Base-by-base conservation (phyloP, 371 early-diverging fungal genomes). In the Mortierella sp. region DNA sequence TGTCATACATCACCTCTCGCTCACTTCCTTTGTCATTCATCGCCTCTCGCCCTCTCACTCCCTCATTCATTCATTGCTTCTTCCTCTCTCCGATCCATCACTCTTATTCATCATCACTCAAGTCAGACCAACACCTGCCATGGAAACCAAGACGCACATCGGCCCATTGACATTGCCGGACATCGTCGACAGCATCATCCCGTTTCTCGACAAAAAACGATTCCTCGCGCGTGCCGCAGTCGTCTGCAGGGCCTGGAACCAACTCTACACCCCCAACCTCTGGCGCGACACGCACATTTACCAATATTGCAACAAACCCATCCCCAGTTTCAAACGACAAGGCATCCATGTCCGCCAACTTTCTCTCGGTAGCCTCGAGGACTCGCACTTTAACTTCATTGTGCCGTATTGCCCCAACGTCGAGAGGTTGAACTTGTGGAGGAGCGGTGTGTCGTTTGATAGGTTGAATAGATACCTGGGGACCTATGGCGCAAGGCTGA, bases 221-320 rank as follows among this genome's bases (percentile, higher is more conserved):
- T 19, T 7, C 5, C 34, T 55, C 9, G 69, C 55, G 24, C n/a
- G 19, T 6, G 69, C 69, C 44, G n/a, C 37, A 13, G 43, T 22
- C 1, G 69, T 69, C 55, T 69, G 53, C 24, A 52, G 26, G 26
- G 29, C 55, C 40, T 69, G 69, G 69, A 31, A 47, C 43, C 26
- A 19, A 0, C 26, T 39, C 37, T 67, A 34, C 37, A 50, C 68
- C 2, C 68, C 68, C 31, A 26, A 50, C 5, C 68, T 67, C 13
- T 67, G 68, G 68, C 45, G 52, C 31, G 29, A 37, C 52, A 5
- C 50, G 4, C 24, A 47, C 1, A 40, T 41, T 24, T 52, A 69
- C 55, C 29, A 43, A 13, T 2, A 44, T 1, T 1, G 9, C 44
- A 9, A 44, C 10, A 44, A 2, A 44, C 9, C 44, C 14, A 9